A percentile compares a stretch with the other conserved stretches of the same genome.
phyloP scores from a whole-genome alignment of 768 basidiomycete genomes.

The Amanita fuliginea region DNA sequence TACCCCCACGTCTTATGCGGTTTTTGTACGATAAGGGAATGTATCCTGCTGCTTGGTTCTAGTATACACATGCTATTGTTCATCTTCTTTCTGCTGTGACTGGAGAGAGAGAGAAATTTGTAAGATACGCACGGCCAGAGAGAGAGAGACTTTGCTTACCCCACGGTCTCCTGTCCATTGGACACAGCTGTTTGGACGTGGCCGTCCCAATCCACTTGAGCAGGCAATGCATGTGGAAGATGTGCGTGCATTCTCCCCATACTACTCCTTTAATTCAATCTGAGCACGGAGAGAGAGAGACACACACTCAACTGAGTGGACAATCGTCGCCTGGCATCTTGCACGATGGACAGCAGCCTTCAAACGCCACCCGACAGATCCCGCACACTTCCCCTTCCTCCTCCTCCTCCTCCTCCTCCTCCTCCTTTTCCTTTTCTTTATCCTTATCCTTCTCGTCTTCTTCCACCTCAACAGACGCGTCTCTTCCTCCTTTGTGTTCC shows the following conservation, averaged over 20 bases:
- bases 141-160: conserved; percentile 33
- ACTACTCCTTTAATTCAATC: too few species aligned
- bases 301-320: conserved; percentile 59
- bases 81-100: conserved; percentile 2
- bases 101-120: neutral
- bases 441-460: too few species aligned
- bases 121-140: too few species aligned
- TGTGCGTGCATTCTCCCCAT: conserved; percentile 95
- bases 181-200: conserved; percentile 90
- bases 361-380: conserved; percentile 85
- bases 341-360: conserved; percentile 92
- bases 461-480: too few species aligned
- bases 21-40: too few species aligned
- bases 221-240: conserved; percentile 98
- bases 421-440: neutral
- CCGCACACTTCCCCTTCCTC: conserved; percentile 58
- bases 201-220: conserved; percentile 91
- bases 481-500: conserved; percentile 28
- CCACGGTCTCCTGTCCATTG: conserved; percentile 96
- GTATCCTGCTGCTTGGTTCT: neutral
- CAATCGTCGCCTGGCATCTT: conserved; percentile 96
- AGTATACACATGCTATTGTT: neutral
- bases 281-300: too few species aligned
- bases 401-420: conserved; percentile 41
- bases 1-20: too few species aligned